Base-by-base conservation (phyloP, 148 eudicot species). In the Silene conica region DNA sequence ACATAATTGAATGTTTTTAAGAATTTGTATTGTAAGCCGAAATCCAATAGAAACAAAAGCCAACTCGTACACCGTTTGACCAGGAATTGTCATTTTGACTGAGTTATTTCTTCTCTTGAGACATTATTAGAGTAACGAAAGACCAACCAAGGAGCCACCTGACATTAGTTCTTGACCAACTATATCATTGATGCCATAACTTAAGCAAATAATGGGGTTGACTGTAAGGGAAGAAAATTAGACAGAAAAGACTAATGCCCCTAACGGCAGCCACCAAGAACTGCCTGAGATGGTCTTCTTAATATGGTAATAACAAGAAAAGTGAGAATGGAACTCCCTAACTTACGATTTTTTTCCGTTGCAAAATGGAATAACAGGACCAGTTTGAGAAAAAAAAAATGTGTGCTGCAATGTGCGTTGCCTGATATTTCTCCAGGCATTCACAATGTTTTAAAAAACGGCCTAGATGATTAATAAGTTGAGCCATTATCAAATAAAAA, bases 271-370 rank as follows among this genome's bases (percentile, higher is more conserved):
- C 26, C 26, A 45, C 56, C 7, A 67, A 67, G 23, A 67, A 45
- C 56, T 66, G 50, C 52, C 52, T 41, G 22, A 18, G 69, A 22
- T 38, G 69, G 50, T 41, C 69, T 64, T 41, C 69, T 64, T 64
- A 64, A 20, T 23, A 4, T 66, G 21, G 16, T 8, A 66, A 68
- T 11, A 48, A 9, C 41, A 22, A 69, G 59, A 69, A 22, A 43
- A 55, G 15, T 23, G 21, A 69, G 58, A 50, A 50, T 12, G 13
- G 38, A 48, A 69, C 72, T 48, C 4, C 2, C 25, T 12, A 38
- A 69, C 6, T 6, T 23, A 23, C 31, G 34, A 52, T 16, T 22
- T 15, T 23, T 46, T 69, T 13, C 8, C 34, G 5, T 48, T 20
- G 58, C 56, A 48, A 48, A 21, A 48, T 43, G 71, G 28, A 43